Percentiles rank a stretch among this genome's conserved stretches.
phyloP scores from a whole-genome alignment of 2,329 filamentous ascomycete species.

The Huntiella decipiens region DNA sequence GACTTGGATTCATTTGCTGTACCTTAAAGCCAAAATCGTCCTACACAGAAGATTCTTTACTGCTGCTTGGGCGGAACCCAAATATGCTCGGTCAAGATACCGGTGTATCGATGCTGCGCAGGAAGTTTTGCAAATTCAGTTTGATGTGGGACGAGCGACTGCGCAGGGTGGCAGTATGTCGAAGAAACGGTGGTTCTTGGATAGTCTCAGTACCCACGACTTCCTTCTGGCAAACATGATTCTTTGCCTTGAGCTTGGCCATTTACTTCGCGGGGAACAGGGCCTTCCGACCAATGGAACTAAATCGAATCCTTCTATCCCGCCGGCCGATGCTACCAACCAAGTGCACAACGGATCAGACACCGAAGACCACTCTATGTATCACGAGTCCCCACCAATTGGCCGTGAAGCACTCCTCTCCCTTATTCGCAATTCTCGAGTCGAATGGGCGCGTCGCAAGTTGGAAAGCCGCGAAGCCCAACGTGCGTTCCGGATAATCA shows the following conservation, averaged over 20 bases:
- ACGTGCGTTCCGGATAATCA: conserved; percentile 17
- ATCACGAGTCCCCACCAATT: conserved; percentile 10
- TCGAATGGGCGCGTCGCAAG: conserved; percentile 16
- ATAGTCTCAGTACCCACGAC: conserved; percentile 24
- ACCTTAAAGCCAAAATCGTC: conserved; percentile 29
- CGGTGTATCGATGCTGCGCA: conserved; percentile 26
- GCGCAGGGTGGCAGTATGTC: conserved; percentile 22
- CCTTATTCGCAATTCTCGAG: conserved; percentile 15
- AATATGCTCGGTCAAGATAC: conserved; percentile 22
- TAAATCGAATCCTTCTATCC: background rate
- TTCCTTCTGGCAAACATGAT: conserved; percentile 29
- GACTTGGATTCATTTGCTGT: conserved; percentile 29
- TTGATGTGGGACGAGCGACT: conserved; percentile 22
- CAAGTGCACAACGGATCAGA: background rate
- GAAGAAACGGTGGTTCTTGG: conserved; percentile 24
- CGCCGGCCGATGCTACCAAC: background rate
- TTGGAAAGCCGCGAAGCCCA: conserved; percentile 16
- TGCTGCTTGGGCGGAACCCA: conserved; percentile 17
- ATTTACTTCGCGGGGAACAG: conserved; percentile 8
- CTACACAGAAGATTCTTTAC: conserved; percentile 24
- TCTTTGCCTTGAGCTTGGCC: conserved; percentile 21
- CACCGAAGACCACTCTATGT: too few relatives aligned
- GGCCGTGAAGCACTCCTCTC: conserved; percentile 15
- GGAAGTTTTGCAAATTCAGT: conserved; percentile 24
- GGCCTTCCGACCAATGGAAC: background rate